Evolutionary conservation across 139 green algal genomes (phyloP), one percentile per base, ranked within the genome.

Genomic region (Protoeuglena noctilucae): DNA sequence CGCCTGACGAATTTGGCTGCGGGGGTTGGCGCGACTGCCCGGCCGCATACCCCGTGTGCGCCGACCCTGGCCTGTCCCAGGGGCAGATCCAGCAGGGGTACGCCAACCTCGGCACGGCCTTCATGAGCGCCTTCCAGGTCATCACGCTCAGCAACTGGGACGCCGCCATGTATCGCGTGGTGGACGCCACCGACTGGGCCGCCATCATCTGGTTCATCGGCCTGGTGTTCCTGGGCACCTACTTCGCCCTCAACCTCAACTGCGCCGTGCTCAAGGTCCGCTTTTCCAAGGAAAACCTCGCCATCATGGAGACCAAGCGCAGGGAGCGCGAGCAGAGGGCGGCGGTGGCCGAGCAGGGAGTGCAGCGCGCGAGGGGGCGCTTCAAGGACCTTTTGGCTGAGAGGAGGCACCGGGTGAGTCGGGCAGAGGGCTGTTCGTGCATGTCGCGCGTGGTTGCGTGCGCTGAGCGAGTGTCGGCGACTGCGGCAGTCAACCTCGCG

Each of bases 81-180:
- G 28, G 49, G 27, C 26, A 59, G 22, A 48, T 22, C 53, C 28
- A 49, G 4, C 28, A 27, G 4, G 53, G 53, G 31, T 59, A 28
- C 28, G 53, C 48, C 53, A 59, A 59, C 53, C 14, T 54, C 7
- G 34, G n/a, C 5, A 5, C 21, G n/a, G 19, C 26, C n/a, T 21
- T 59, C n/a, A 7, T 59, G 53, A 59, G 28, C 5, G 53, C 48
- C 6, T 59, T 53, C 21, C 67, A 83, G 67, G 60, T 73, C 0
- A 64, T 87, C 5, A 84, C 78, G 23, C 25, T 88, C 31, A 77
- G 86, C 56, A 78, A 84, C 67, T 88, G 71, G 51, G 63, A 80
- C 46, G 65, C 70, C 6, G 58, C 55, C 19, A 76, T 79, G 73
- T 78, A 76, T 48, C 26, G 31, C 12, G 31, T 70, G 12, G 53